Base-by-base conservation (phyloP, 2,329 filamentous ascomycete genomes). In the Claviceps sp. region DNA sequence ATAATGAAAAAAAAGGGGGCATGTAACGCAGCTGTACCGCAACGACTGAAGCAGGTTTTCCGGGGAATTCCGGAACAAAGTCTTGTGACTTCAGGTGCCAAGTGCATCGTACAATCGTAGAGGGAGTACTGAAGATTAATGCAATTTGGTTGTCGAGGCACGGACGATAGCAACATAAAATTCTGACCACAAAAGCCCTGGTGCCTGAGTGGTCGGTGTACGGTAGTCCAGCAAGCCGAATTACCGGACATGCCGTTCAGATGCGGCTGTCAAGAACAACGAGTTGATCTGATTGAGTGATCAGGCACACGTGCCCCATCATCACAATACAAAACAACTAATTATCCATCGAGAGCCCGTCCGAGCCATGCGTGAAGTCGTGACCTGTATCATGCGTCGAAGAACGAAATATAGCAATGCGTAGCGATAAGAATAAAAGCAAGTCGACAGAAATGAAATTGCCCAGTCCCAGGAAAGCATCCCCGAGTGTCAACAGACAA, bases 341-440 rank as follows among this genome's bases (percentile, higher is more conserved):
- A 48, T 47, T 46, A 55, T 53, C 55, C 52, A 58, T 53, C 39
- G 17, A 56, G 57, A 57, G 60, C 55, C 54, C 56, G 62, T 64
- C 68, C 65, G 65, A 71, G 68, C 67, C 68, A 70, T 64, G 58
- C 56, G 56, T 64, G 54, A 66, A 64, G 59, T 64, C 29, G 23
- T 54, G 51, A 66, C 61, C 58, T 57, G 55, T 58, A 60, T 63
- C 57, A 65, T 61, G 58, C 60, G 64, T 69, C 65, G 65, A 68
- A 71, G 66, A 70, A 68, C 67, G 59, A 69, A 66, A 68, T 67
- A 68, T 62, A 68, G 62, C 63, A 64, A 61, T 64, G 65, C 60
- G 61, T 62, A 59, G 66, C 61, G 53, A 60, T 57, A 50, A 55
- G 56, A 60, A 8, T 22, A 34, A 16, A 34, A 16, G 39, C 47